Conservation (phyloP, 371 early-diverging fungal species). For the Basidiobolus meristosporus region DNA sequence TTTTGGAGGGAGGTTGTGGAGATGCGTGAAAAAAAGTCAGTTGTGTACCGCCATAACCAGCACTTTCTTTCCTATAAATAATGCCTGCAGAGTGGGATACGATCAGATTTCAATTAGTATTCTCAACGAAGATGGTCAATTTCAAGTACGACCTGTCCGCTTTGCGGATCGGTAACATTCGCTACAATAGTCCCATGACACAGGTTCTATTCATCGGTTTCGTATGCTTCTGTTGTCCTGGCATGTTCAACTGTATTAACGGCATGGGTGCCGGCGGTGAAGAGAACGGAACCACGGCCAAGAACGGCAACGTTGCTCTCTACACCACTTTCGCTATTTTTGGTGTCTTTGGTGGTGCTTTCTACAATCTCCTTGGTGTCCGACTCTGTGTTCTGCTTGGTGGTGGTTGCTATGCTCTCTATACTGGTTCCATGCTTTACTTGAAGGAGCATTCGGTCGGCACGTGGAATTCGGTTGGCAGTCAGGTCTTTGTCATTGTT, state of each 20-base stretch:
- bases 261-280: slow-evolving; percentile 51
- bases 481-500: slow-evolving; percentile 30
- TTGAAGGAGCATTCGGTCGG: slow-evolving; percentile 18
- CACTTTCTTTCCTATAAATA: too few species aligned
- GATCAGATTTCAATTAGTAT: too few species aligned
- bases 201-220: too few species aligned
- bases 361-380: slow-evolving; percentile 33
- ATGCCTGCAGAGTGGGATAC: too few species aligned
- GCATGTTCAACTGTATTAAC: slow-evolving; percentile 67
- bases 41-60: too few species aligned
- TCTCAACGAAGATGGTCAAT: too few species aligned
- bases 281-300: slow-evolving; percentile 31
- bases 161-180: too few species aligned
- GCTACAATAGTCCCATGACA: too few species aligned
- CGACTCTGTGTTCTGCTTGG: slow-evolving; percentile 25
- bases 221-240: slow-evolving; percentile 11
- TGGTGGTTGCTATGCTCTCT: slow-evolving; percentile 27
- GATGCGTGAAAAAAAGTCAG: too few species aligned
- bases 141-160: too few species aligned
- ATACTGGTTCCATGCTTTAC: slow-evolving; percentile 26
- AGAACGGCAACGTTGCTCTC: slow-evolving; percentile 46
- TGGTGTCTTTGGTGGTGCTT: slow-evolving; percentile 37
- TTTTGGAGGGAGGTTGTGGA: too few species aligned
- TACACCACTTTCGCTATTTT: slow-evolving; percentile 46
- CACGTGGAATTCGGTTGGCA: too few species aligned